Base-by-base conservation (phyloP, 225 moss, liverwort and hornwort genomes). In the Thuidium tamariscinum region DNA sequence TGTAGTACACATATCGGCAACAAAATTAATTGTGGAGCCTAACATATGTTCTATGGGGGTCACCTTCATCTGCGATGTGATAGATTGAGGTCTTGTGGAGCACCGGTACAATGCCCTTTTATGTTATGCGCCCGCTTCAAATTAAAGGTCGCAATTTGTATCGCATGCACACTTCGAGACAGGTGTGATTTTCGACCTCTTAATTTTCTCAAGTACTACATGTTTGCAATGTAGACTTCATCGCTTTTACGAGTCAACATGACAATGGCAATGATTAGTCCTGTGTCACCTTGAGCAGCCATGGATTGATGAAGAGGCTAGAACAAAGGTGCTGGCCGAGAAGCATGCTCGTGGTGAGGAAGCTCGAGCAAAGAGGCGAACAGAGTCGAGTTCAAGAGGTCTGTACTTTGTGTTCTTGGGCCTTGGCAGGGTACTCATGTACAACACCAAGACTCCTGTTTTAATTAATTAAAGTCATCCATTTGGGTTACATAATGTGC, bases 31-130 rank as follows among this genome's bases (percentile, higher is more conserved):
- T 81, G 71, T 25, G 52, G 44, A 75, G 36, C 42, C 78, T 87
- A n/a, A 86, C 70, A 4, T 70, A 23, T 44, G 42, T 85, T 65
- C 23, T 83, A 36, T 42, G 51, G 74, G 54, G 81, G 44, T 85
- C 59, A 49, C 69, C 10, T 73, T 25, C 46, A 41, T 56, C 27
- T 82, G 46, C 44, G 13, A 75, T 86, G 80, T 80, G 23, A 77
- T 88, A 98, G 98, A 89, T 96, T 75, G 98, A 98, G 90, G 96
- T 98, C 46, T 63, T 95, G 27, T 96, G 95, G 95, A 96, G 94
- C 90, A 74, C 90, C 66, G 98, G 96, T 73, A 74, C 48, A 66
- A 71, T 64, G 60, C 91, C 94, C 32, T 89, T 92, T 68, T 83
- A 92, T 77, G 70, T 91, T 16, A 92, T 96, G 96, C 89, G 89